Evolutionary conservation across 352 stramenopile species (phyloP).

Genomic region (Pseudoperonospora humuli): DNA sequence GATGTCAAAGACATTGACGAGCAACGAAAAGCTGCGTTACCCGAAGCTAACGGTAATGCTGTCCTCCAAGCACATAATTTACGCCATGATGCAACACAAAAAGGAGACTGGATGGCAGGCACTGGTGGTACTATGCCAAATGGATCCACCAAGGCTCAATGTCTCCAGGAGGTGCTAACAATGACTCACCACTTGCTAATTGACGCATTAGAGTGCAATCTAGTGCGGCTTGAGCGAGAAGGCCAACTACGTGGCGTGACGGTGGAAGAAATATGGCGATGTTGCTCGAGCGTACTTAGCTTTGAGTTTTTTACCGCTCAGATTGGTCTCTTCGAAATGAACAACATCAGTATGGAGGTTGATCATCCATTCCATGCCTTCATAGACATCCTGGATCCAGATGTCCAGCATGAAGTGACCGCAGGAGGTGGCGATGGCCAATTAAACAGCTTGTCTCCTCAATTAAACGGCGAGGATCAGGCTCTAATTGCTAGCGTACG

Average conservation of each 20-base stretch:
- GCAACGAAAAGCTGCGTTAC: conserved; percentile 1
- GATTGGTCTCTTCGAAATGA: conserved; percentile 95
- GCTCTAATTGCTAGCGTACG: conserved; percentile 34
- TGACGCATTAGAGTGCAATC: conserved; percentile 59
- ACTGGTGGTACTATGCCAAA: not conserved
- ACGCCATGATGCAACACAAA: conserved; percentile 1
- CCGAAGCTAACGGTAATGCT: not conserved
- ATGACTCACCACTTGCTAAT: conserved; percentile 59
- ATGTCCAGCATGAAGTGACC: conserved; percentile 24
- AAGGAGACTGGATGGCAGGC: not conserved
- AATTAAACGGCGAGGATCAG: conserved; percentile 21
- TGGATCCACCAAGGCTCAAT: conserved; percentile 28
- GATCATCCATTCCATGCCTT: conserved; percentile 73
- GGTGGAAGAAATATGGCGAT: conserved; percentile 52
- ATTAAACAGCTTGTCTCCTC: conserved; percentile 7
- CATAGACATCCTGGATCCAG: conserved; percentile 61
- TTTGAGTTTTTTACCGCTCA: conserved; percentile 85
- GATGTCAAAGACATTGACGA: conserved; percentile 21
- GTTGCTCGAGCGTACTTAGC: conserved; percentile 56
- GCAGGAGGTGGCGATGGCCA: conserved; percentile 9
- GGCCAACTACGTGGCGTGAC: conserved; percentile 45
- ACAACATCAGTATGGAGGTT: conserved; percentile 91
- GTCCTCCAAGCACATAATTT: not conserved
- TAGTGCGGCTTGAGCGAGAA: conserved; percentile 55
- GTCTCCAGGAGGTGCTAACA: conserved; percentile 48